A percentile compares a stretch with the other conserved stretches of the same genome.
Evolutionary conservation across 768 basidiomycete genomes (phyloP).

Genomic region (Boletellus ananiceps): DNA sequence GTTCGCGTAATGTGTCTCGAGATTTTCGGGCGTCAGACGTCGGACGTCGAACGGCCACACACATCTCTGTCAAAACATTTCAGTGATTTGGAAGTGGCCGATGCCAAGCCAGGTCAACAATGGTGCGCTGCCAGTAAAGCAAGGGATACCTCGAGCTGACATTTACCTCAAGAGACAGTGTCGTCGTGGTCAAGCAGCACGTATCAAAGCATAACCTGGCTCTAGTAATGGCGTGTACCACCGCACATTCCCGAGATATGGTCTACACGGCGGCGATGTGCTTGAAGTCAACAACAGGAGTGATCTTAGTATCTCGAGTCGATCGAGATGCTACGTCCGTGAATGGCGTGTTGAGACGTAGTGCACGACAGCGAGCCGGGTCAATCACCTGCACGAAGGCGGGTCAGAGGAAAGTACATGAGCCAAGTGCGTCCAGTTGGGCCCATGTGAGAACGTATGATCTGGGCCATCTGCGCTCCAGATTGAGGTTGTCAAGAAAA

Average conservation of each 20-base stretch:
- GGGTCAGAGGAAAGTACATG: slow-evolving; percentile 4
- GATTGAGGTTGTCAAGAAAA: background rate
- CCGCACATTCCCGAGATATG: slow-evolving; percentile 11
- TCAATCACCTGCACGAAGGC: background rate
- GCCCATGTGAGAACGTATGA: background rate
- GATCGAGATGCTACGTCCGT: no score
- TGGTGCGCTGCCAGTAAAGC: slow-evolving; percentile 10
- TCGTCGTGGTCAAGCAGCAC: slow-evolving; percentile 2
- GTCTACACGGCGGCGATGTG: slow-evolving; percentile 4
- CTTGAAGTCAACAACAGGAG: background rate
- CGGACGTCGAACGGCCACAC: slow-evolving; percentile 7
- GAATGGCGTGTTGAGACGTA: background rate
- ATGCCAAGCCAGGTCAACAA: slow-evolving; percentile 11
- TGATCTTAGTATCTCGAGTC: no score
- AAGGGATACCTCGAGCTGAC: slow-evolving; percentile 4
- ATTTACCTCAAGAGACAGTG: slow-evolving; percentile 13
- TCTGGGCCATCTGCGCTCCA: background rate
- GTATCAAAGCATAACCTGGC: background rate
- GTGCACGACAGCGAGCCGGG: slow-evolving; percentile 5
- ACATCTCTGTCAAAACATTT: background rate
- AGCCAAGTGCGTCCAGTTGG: background rate
- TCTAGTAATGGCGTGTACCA: slow-evolving; percentile 2
- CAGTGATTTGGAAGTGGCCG: slow-evolving; percentile 13
- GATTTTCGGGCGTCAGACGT: slow-evolving; percentile 1
- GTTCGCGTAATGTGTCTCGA: background rate